phyloP scores from a whole-genome alignment of 192 early-diverging fungal species.

The Diversispora eburnea region DNA sequence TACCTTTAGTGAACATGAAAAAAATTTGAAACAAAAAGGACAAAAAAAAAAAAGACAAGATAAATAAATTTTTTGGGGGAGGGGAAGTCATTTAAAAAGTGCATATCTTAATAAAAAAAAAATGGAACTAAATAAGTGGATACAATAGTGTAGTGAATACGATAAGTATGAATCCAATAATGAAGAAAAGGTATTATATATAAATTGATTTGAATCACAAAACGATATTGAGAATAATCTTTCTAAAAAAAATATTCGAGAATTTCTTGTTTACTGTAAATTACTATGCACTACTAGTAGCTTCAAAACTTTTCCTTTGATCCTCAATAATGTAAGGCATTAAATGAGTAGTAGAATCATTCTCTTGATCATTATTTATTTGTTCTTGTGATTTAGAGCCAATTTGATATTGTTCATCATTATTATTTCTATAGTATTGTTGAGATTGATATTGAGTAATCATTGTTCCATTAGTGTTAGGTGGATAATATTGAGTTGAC shows the following conservation, averaged over 20 bases:
- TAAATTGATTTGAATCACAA: too few relatives aligned
- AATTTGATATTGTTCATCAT: conserved; percentile 3
- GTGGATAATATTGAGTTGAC: background rate
- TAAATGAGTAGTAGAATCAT: background rate
- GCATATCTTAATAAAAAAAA: too few relatives aligned
- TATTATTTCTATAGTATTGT: background rate
- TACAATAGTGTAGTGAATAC: too few relatives aligned
- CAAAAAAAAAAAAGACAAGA: too few relatives aligned
- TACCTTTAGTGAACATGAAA: too few relatives aligned
- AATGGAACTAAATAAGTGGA: too few relatives aligned
- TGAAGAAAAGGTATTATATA: too few relatives aligned
- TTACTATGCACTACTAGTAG: background rate
- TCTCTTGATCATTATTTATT: background rate
- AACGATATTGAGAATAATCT: background rate
- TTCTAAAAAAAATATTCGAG: background rate
- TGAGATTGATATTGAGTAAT: background rate
- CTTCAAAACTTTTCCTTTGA: background rate
- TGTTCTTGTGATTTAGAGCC: background rate
- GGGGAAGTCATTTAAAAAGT: too few relatives aligned
- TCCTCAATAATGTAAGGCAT: background rate
- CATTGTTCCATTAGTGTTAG: background rate
- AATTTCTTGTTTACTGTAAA: background rate
- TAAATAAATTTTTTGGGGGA: too few relatives aligned
- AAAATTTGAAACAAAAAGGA: too few relatives aligned
- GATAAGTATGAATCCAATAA: background rate